Conservation (phyloP, 23 red algal genomes). For the Gracilaria vermiculophylla region DNA sequence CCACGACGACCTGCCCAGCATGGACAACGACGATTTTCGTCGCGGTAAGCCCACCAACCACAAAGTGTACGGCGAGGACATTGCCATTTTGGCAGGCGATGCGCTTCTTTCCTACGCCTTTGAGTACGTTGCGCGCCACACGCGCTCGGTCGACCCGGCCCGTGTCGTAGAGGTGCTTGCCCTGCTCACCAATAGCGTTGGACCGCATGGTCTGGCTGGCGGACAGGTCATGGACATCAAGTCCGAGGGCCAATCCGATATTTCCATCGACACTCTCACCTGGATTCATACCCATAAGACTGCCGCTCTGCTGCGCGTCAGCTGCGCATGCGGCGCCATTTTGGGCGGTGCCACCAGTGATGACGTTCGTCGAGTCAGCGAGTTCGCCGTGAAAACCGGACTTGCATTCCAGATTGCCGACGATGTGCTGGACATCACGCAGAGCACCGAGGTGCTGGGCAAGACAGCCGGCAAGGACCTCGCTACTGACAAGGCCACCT, state of each 20-base stretch:
- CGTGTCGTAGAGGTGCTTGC: constrained; percentile 75
- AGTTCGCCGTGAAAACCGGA: constrained; percentile 90
- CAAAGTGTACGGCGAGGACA: constrained; percentile 94
- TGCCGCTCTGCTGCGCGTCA: constrained; percentile 82
- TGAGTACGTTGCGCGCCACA: constrained; percentile 85
- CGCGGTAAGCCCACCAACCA: constrained; percentile 95
- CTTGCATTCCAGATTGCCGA: constrained; percentile 99
- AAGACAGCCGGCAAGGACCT: constrained; percentile 98
- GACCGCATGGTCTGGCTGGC: constrained; percentile 83
- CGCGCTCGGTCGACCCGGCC: constrained; percentile 52
- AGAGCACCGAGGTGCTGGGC: constrained; percentile 81
- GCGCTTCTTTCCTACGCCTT: constrained; percentile 87
- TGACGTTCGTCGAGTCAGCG: constrained; percentile 73
- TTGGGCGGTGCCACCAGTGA: constrained; percentile 80
- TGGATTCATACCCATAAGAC: constrained; percentile 99
- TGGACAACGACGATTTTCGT: constrained; percentile 97
- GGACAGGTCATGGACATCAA: constrained; percentile 96
- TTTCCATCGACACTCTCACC: constrained; percentile 73
- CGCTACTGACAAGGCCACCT: constrained; percentile 89
- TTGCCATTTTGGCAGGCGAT: constrained; percentile 96
- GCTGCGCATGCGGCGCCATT: constrained; percentile 81
- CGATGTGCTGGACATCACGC: constrained; percentile 92
- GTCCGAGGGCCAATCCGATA: constrained; percentile 76
- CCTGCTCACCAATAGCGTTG: constrained; percentile 71
- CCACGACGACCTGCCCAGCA: constrained; percentile 96